Evolutionary conservation across 1,284 basidiomycete species (phyloP).

Genomic region (Pterulicium gracile): DNA sequence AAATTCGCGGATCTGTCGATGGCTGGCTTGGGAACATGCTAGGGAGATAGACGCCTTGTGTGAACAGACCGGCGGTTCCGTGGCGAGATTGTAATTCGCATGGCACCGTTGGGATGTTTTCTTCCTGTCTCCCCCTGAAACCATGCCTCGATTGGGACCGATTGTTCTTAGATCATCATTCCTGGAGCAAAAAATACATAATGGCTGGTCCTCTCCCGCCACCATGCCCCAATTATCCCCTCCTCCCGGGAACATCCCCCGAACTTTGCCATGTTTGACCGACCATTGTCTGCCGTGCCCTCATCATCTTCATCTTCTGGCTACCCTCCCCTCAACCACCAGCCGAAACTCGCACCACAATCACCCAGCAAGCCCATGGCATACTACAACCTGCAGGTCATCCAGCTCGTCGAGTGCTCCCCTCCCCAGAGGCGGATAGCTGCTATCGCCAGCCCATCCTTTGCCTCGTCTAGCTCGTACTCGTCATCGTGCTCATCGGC

Average conservation of each 20-base stretch:
- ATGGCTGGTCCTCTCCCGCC: neutral
- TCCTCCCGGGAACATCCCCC: slow-evolving; percentile 1
- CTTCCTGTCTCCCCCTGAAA: neutral
- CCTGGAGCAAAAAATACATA: neutral
- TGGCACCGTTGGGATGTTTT: neutral
- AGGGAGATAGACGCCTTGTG: slow-evolving; percentile 1
- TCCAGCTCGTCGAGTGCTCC: slow-evolving; percentile 59
- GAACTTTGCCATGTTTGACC: neutral
- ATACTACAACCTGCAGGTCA: slow-evolving; percentile 41
- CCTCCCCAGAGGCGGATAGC: slow-evolving; percentile 38
- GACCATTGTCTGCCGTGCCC: neutral
- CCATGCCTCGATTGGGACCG: neutral
- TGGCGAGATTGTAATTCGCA: neutral
- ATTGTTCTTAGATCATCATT: slow-evolving; percentile 1
- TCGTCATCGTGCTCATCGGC: slow-evolving; percentile 27
- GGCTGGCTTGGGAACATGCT: neutral
- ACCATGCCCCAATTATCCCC: slow-evolving; percentile 1
- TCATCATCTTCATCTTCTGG: neutral
- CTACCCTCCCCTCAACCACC: neutral
- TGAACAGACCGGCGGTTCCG: neutral
- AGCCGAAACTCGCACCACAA: neutral
- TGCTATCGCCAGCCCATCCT: slow-evolving; percentile 29
- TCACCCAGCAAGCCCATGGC: neutral
- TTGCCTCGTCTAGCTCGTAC: slow-evolving; percentile 22
- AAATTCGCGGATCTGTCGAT: neutral